Evolutionary conservation across 2,329 filamentous ascomycete species (phyloP).

Genomic region (Talaromyces sp.): DNA sequence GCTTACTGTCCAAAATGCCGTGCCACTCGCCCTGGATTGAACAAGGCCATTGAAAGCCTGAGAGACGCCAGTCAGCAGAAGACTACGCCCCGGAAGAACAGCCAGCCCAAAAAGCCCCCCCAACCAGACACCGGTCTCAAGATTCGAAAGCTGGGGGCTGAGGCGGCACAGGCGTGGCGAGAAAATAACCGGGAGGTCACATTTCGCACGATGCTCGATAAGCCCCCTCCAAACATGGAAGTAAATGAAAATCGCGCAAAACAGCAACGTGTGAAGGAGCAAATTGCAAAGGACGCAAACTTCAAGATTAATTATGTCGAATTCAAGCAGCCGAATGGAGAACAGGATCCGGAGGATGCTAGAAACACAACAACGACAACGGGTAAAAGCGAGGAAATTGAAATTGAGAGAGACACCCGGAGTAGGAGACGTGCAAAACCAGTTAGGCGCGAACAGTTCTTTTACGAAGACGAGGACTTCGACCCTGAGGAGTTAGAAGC

Average conservation of each 20-base stretch:
- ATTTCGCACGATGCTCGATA: neutral
- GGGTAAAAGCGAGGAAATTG: neutral
- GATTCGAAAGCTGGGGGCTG: neutral
- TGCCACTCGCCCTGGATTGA: slow-evolving; percentile 18
- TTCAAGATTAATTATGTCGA: neutral
- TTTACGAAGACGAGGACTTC: slow-evolving; percentile 27
- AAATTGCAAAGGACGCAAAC: neutral
- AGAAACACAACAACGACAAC: neutral
- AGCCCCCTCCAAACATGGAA: neutral
- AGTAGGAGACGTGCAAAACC: slow-evolving; percentile 22
- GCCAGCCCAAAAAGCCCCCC: neutral
- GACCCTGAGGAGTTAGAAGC: slow-evolving; percentile 33
- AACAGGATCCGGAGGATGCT: neutral
- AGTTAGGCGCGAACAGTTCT: slow-evolving; percentile 18
- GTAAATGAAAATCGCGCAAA: neutral
- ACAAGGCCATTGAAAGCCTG: slow-evolving; percentile 10
- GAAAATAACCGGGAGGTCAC: slow-evolving; percentile 1
- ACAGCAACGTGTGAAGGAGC: neutral
- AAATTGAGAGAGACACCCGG: neutral
- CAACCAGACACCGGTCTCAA: neutral
- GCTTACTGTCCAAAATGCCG: slow-evolving; percentile 25
- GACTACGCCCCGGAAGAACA: neutral
- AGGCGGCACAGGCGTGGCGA: neutral
- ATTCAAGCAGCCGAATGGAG: neutral
- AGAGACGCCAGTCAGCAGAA: slow-evolving; percentile 11